phyloP scores from a whole-genome alignment of 768 basidiomycete genomes.

The Rhodosporidiobolus odoratus region DNA sequence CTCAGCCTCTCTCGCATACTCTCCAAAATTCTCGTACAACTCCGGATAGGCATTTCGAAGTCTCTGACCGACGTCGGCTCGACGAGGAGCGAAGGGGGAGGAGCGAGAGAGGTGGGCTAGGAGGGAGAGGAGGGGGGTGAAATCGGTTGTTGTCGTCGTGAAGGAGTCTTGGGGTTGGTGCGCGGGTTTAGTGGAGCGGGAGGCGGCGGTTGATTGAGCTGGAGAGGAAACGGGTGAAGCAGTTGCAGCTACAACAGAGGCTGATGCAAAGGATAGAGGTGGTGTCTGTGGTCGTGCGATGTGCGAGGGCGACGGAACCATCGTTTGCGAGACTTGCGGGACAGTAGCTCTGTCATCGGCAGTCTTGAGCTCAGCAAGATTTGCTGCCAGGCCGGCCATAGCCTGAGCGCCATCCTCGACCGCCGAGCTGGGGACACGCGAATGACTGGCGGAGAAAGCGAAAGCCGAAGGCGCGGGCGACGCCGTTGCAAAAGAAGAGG shows the following conservation, averaged over 20 bases:
- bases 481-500: no score
- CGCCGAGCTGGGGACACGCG: no score
- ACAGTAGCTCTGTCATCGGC: not conserved
- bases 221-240: not conserved
- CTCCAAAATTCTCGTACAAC: not conserved
- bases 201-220: not conserved
- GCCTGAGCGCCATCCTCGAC: no score
- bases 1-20: not conserved
- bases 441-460: no score
- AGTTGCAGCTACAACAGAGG: not conserved
- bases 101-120: not conserved
- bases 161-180: no score
- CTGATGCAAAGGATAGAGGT: not conserved
- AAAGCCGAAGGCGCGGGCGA: no score
- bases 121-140: constrained; percentile 5
- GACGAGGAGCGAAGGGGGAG: not conserved
- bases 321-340: not conserved
- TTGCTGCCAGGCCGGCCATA: no score
- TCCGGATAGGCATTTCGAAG: not conserved
- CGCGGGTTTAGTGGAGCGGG: not conserved
- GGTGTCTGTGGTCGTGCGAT: not conserved
- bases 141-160: not conserved
- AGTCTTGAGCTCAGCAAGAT: not conserved
- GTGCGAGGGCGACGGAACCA: not conserved
- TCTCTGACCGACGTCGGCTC: not conserved